A percentile compares a stretch with the other conserved stretches of the same genome.
These are phyloP conservation scores for Gomphus bonarii DNA, from an alignment of 1,284 basidiomycete species.

Conservation along the genomic window DNA sequence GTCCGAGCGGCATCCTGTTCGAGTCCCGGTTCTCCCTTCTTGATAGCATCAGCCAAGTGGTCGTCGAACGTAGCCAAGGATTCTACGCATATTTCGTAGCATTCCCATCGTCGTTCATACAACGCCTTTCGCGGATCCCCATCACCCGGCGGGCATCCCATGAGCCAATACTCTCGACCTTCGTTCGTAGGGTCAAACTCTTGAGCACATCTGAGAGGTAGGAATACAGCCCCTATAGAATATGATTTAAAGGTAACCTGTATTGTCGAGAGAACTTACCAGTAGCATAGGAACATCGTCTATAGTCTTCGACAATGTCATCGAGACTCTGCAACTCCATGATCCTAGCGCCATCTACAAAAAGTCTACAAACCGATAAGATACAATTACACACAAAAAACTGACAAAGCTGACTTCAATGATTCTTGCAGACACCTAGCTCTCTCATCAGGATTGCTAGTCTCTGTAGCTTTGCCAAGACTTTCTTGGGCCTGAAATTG, in stretches of 20 bases:
- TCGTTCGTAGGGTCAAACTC: slow-evolving; percentile 70
- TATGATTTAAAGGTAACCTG: not conserved
- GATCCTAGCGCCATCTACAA: slow-evolving; percentile 79
- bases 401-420: slow-evolving; percentile 41
- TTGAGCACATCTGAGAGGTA: slow-evolving; percentile 79
- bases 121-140: slow-evolving; percentile 48
- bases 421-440: slow-evolving; percentile 75
- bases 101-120: slow-evolving; percentile 56
- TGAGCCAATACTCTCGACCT: slow-evolving; percentile 71
- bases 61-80: slow-evolving; percentile 77
- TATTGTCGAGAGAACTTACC: slow-evolving; percentile 30
- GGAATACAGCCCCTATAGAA: slow-evolving; percentile 65
- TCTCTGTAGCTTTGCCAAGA: slow-evolving; percentile 82
- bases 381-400: not conserved
- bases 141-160: slow-evolving; percentile 43
- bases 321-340: slow-evolving; percentile 78
- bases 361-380: slow-evolving; percentile 43
- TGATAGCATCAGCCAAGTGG: slow-evolving; percentile 27
- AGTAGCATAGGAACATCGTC: slow-evolving; percentile 71
- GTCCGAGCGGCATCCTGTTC: slow-evolving; percentile 58
- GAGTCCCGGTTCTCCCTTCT: slow-evolving; percentile 24
- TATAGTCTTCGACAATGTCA: slow-evolving; percentile 82
- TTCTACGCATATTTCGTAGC: slow-evolving; percentile 78
- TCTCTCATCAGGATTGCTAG: slow-evolving; percentile 60
- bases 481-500: slow-evolving; percentile 80